Evolutionary conservation across 2,329 filamentous ascomycete genomes (phyloP), one percentile per base, ranked within the genome.

Genomic region (Cytospora chrysosperma): DNA sequence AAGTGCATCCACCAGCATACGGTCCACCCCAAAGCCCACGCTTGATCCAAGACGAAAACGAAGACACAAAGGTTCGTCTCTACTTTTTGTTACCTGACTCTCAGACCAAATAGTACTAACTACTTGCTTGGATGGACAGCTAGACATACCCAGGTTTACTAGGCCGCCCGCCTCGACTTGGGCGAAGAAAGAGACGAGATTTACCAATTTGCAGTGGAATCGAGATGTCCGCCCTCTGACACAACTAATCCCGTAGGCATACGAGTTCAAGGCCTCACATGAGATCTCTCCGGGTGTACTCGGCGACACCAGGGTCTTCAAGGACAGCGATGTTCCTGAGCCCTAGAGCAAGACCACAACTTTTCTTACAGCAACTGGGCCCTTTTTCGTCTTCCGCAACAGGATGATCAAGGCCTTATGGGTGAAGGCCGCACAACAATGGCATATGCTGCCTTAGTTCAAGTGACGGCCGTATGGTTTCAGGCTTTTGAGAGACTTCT

Each of bases 11-110:
- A 75, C 66, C 72, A 72, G 28, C 70, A 80, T 34, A 67, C 67
- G 10, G 76, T 85, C 69, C 76, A 82, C 72, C 75, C 76, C 67
- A 80, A 78, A 67, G 76, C 81, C 70, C 83, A 85, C 75, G 81
- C 75, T 63, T 81, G 69, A 75, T 15, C 15, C 26, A 26, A 8
- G 21, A 12, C 40, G 15, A 28, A 34, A 28, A 27, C 34, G 26
- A 21, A 61, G 49, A 24, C 9, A 24, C 43, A 47, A 47, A 21
- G n/a, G 43, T 47, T 4, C n/a, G 43, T 15, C 10, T 24, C 43
- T 21, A 5, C n/a, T 13, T 3, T 13, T 7, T 24, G 8, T 9
- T 47, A 19, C n/a, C 10, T 47, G n/a, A 9, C 43, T n/a, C 9
- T 3, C 5, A 21, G 43, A 8, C 21, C 17, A 24, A 21, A n/a